These are phyloP conservation scores for Clarireedia monteithiana DNA, from an alignment of 2,329 filamentous ascomycete genomes.

Conservation along the genomic window DNA sequence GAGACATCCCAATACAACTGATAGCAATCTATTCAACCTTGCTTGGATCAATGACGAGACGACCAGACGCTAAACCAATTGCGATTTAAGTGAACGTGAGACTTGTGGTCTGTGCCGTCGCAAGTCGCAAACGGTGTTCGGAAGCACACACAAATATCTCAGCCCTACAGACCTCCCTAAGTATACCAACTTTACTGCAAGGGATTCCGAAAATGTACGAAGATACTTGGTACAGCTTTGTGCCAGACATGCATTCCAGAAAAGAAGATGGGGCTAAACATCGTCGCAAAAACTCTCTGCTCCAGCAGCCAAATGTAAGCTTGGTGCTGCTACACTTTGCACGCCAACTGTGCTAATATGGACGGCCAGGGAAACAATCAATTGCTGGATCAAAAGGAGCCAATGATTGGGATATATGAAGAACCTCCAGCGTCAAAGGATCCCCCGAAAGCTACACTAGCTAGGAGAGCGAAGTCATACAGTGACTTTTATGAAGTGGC, in stretches of 20 bases:
- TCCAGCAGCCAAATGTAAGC: conserved; percentile 57
- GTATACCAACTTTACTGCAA: neutral
- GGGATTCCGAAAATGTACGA: conserved; percentile 56
- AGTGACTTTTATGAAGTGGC: conserved; percentile 66
- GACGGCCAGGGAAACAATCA: conserved; percentile 42
- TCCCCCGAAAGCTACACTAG: conserved; percentile 58
- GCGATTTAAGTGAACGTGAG: neutral
- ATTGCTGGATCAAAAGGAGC: conserved; percentile 43
- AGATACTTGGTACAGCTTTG: conserved; percentile 76
- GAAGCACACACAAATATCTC: conserved; percentile 1
- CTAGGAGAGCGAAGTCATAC: conserved; percentile 66
- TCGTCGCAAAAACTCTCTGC: conserved; percentile 59
- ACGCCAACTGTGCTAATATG: conserved; percentile 27
- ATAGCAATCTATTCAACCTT: conserved; percentile 10
- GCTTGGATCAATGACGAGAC: conserved; percentile 4
- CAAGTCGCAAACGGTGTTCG: neutral
- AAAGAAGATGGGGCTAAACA: conserved; percentile 44
- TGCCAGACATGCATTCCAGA: conserved; percentile 52
- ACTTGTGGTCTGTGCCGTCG: conserved; percentile 1
- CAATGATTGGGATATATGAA: conserved; percentile 51
- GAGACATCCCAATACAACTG: too few relatives aligned
- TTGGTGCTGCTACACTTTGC: conserved; percentile 21
- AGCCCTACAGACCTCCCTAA: neutral
- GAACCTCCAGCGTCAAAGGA: conserved; percentile 46
- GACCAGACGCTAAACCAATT: neutral